Conservation (phyloP, 768 basidiomycete species). For the Galerina sulciceps region DNA sequence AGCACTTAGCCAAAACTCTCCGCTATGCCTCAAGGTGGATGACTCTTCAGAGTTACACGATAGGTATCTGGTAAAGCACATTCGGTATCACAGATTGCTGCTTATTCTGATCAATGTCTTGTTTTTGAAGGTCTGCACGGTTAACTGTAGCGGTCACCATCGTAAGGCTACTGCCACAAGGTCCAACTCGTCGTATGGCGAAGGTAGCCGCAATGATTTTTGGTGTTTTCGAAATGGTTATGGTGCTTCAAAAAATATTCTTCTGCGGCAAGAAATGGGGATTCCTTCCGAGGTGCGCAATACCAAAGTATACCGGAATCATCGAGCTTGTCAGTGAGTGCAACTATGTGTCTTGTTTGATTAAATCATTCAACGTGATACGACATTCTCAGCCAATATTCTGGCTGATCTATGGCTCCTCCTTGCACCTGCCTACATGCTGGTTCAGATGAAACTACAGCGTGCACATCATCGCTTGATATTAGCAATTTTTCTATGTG, state of each 20-base stretch:
- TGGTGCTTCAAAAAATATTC: slow-evolving; percentile 13
- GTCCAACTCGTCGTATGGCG: neutral
- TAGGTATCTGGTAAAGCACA: neutral
- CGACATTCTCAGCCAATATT: neutral
- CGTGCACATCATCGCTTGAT: slow-evolving; percentile 6
- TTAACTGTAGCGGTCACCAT: slow-evolving; percentile 16
- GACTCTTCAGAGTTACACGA: neutral
- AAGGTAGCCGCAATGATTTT: neutral
- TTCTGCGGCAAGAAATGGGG: neutral
- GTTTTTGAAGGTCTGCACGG: slow-evolving; percentile 6
- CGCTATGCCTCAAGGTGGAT: neutral
- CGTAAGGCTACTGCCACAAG: slow-evolving; percentile 6
- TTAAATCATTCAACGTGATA: no score
- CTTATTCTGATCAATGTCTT: neutral
- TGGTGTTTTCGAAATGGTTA: slow-evolving; percentile 1
- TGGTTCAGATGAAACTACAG: slow-evolving; percentile 2
- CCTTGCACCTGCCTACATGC: slow-evolving; percentile 6
- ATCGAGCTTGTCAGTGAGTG: slow-evolving; percentile 3
- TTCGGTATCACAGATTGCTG: neutral
- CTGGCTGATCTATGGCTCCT: slow-evolving; percentile 12
- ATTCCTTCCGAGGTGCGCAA: neutral
- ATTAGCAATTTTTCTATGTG: slow-evolving; percentile 6
- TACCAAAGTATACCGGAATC: neutral
- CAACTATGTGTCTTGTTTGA: neutral
- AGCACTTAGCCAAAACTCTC: neutral